phyloP scores from a whole-genome alignment of 306 rosid species.

The Malus sieversii region DNA sequence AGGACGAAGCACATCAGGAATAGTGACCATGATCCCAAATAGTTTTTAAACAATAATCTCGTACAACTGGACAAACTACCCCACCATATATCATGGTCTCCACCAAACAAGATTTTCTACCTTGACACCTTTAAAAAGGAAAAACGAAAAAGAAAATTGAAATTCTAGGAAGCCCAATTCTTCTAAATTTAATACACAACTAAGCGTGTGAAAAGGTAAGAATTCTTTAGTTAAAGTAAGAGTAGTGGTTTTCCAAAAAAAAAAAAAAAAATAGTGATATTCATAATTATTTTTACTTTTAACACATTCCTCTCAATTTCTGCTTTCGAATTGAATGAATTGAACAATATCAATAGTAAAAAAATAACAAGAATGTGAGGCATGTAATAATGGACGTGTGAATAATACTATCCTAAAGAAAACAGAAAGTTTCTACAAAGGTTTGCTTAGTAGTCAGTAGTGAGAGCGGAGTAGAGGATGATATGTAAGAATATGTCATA shows the following conservation, averaged over 20 bases:
- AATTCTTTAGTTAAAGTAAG: not conserved
- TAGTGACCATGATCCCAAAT: not conserved
- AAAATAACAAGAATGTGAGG: too few species aligned
- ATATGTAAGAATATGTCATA: not conserved
- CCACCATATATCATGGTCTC: constrained; percentile 17
- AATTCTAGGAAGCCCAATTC: not conserved
- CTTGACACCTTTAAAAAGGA: not conserved
- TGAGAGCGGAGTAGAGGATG: not conserved
- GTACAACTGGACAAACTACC: constrained; percentile 6
- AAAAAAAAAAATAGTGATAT: too few species aligned
- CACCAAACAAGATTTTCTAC: constrained; percentile 15
- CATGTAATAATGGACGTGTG: too few species aligned
- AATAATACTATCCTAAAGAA: not conserved
- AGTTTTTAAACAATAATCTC: not conserved
- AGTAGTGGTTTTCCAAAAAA: too few species aligned
- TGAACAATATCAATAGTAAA: too few species aligned
- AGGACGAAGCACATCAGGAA: constrained; percentile 5
- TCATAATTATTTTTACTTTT: too few species aligned
- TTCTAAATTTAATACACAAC: not conserved
- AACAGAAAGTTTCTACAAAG: not conserved
- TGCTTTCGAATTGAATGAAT: rapidly evolving
- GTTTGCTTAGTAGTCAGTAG: not conserved
- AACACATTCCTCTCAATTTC: rapidly evolving
- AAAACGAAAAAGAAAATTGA: not conserved
- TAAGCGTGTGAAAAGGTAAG: not conserved